Base-by-base conservation (phyloP, 345 rosid genomes). In the Acer yangbiense region DNA sequence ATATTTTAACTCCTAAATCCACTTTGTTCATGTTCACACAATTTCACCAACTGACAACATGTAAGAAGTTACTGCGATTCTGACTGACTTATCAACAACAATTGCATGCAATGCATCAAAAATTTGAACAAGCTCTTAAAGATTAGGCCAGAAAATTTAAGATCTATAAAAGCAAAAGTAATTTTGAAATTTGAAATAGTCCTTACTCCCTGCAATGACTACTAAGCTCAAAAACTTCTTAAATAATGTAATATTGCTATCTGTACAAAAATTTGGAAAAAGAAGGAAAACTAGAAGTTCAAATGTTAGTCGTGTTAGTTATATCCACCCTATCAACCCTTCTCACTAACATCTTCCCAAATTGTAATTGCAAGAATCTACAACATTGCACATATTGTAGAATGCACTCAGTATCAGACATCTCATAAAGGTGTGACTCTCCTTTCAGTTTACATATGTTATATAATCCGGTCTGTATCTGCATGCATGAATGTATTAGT, bases 71-170 rank as follows among this genome's bases (percentile, higher is more conserved):
- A 70, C 41, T 20, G 25, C 0, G 39, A 23, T 69, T 48, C 54
- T 46, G 18, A 44, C 58, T 23, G 39, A 48, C 20, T 46, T 69
- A 69, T 21, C n/a, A 5, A 43, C 25, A 18, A 54, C 20, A 71
- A 54, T 7, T 71, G 74, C 29, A 70, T 25, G 62, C 73, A 70
- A 70, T 25, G 64, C 20, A 71, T 65, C 75, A 55, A 71, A 32
- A 57, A 71, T 35, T 35, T 35, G 10, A 57, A 27, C 63, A 46
- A 63, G 65, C 12, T 41, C 70, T 52, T 55, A 4, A n/a, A 2
- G 35, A 54, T 54, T 32, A 29, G 17, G 25, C 21, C 6, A 9
- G 54, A 21, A 68, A 69, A 48, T 50, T 18, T 20, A 68, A 14
- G 9, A 48, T 48, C 52, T 25, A 48, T 46, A 32, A 9, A 69